These are phyloP conservation scores for Megacollybia marginata DNA, from an alignment of 768 basidiomycete species.

Conservation along the genomic window DNA sequence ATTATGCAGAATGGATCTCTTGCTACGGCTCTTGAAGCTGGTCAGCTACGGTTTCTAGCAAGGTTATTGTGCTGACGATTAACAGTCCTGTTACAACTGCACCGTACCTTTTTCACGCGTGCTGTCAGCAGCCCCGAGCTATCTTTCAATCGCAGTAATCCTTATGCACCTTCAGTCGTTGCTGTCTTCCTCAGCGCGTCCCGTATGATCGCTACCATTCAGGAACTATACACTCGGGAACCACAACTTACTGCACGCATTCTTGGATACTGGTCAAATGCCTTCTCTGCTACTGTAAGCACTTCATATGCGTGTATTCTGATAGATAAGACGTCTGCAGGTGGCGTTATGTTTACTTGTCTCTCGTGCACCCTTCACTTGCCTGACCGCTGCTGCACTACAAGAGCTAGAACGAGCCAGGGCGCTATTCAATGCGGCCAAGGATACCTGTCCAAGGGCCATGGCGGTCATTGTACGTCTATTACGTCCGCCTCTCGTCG, in stretches of 20 bases:
- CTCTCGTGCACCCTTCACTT: constrained; percentile 60
- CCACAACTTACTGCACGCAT: constrained; percentile 52
- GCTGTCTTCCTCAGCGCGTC: constrained; percentile 60
- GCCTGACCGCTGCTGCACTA: constrained; percentile 53
- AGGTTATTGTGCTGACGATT: background rate
- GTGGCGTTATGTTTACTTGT: constrained; percentile 47
- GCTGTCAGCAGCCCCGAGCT: constrained; percentile 52
- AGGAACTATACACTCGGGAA: constrained; percentile 48
- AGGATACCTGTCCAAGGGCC: constrained; percentile 37
- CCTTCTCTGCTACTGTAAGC: constrained; percentile 45
- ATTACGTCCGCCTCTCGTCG: constrained; percentile 2
- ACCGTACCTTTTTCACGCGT: constrained; percentile 60
- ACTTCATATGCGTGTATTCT: background rate
- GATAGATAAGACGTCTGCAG: constrained; percentile 15
- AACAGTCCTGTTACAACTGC: constrained; percentile 57
- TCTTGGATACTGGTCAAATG: constrained; percentile 46
- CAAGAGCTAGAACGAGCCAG: constrained; percentile 50
- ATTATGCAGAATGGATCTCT: constrained; percentile 56
- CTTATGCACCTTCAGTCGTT: constrained; percentile 63
- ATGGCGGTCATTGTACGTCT: constrained; percentile 36
- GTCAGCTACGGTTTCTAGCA: constrained; percentile 23
- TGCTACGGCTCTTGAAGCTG: constrained; percentile 54
- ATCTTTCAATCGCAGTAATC: constrained; percentile 53
- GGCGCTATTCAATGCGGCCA: constrained; percentile 35
- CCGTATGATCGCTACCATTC: constrained; percentile 54